Conservation (phyloP, 73 alveolate genomes). For the Tetrahymena elliotti region DNA sequence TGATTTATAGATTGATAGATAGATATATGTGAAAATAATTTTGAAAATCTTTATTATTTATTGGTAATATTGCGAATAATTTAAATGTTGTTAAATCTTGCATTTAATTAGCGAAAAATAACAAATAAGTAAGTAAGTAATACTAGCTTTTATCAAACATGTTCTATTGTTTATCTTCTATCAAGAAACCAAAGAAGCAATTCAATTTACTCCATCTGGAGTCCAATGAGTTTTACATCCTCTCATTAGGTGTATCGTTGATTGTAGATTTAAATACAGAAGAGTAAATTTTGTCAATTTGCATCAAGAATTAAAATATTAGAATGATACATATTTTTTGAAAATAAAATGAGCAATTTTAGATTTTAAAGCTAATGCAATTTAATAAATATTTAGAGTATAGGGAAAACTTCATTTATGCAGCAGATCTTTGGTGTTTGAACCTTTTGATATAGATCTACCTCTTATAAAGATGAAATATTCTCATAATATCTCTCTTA, state of each 20-base stretch:
- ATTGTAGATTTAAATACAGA: neutral
- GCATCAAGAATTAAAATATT: no score
- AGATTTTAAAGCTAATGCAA: neutral
- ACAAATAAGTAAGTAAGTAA: neutral
- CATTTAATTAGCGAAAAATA: neutral
- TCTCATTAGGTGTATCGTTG: constrained; percentile 8
- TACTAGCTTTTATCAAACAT: neutral
- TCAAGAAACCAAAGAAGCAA: constrained; percentile 24
- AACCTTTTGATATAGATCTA: constrained; percentile 20
- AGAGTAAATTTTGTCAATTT: neutral
- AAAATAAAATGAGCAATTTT: no score
- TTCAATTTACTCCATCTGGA: constrained; percentile 28
- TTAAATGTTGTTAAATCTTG: neutral
- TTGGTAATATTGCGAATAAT: neutral
- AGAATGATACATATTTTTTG: neutral
- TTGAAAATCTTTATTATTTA: neutral
- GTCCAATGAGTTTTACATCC: constrained; percentile 10
- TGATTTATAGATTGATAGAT: neutral
- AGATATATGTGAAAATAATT: neutral
- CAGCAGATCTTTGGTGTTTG: constrained; percentile 45
- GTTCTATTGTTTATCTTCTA: constrained; percentile 25
- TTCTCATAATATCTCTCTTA: constrained; percentile 26
- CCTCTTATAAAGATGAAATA: constrained; percentile 46
- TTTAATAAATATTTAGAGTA: neutral
- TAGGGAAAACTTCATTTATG: constrained; percentile 52